Base-by-base conservation (phyloP, 2,329 filamentous ascomycete species). In the Exophiala viscosa region DNA sequence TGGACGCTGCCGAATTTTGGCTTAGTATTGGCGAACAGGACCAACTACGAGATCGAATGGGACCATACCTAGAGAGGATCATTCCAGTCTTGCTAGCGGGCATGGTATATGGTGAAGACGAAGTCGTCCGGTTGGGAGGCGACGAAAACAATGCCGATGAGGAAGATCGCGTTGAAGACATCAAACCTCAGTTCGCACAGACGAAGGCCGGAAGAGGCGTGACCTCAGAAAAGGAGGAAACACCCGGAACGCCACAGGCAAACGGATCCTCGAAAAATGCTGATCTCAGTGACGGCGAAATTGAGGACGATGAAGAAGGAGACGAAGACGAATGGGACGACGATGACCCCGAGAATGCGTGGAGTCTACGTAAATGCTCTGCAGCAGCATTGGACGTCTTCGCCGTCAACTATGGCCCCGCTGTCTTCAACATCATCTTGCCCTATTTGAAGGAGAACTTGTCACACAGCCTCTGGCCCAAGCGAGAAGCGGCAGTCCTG, bases 1-100 rank as follows among this genome's bases (percentile, higher is more conserved):
- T 95, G 60, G 93, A 99, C 68, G 93, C 93, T 7, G 90, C 93
- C 4, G 93, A 99, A 69, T 99, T 99, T 67, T 99, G 95, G 90
- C 82, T 99, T 40, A 90, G 90, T 35, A 85, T 95, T 15, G 91
- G 90, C 55, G 93, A 96, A 68, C 89, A 96, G 66, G 82, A 88
- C 38, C 82, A 86, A 54, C 74, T 97, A 48, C 90, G 89, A 74
- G 80, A 84, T 60, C 80, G 83, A 0, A 76, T 99, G 41, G 84
- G 80, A 7, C 90, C 90, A 0, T 88, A 88, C 66, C 81, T 97
- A 50, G 72, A 81, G 60, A 88, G 88, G 68, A 92, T 97, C 59
- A 86, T 99, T 28, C 93, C 93, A 0, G 87, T 96, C 1, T 75
- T 99, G 46, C 80, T 99, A 6, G 84, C 93, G 60, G 95, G 89